Percentiles rank a stretch among this genome's conserved stretches.
Conservation (phyloP, 768 basidiomycete genomes). For the Mycena olivaceomarginata region DNA sequence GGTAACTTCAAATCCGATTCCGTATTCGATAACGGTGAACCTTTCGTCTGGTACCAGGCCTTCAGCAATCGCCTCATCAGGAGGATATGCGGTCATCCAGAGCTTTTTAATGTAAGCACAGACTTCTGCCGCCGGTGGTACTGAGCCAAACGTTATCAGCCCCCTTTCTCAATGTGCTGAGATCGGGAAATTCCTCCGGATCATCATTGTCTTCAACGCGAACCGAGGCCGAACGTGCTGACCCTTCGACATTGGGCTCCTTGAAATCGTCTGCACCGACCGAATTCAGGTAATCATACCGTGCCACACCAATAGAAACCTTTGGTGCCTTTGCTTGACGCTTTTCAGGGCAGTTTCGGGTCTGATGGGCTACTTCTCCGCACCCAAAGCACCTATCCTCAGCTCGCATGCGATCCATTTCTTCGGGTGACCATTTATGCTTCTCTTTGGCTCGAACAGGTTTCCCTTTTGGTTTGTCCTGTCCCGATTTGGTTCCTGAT, state of each 20-base stretch:
- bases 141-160: conserved; percentile 7
- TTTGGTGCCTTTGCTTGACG: conserved; percentile 39
- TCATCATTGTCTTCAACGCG: background rate
- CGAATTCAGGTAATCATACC: conserved; percentile 25
- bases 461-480: background rate
- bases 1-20: conserved; percentile 13
- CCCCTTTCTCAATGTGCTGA: background rate
- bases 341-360: conserved; percentile 44
- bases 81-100: conserved; percentile 23
- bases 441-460: background rate
- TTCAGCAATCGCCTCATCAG: conserved; percentile 8
- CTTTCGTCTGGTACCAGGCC: conserved; percentile 16
- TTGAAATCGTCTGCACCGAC: background rate
- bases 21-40: conserved; percentile 22
- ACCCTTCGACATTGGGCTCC: background rate
- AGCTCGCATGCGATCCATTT: conserved; percentile 35
- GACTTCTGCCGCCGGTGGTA: background rate
- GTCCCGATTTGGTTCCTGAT: background rate
- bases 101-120: conserved; percentile 24
- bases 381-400: conserved; percentile 49
- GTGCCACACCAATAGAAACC: conserved; percentile 5
- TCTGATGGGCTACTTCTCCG: conserved; percentile 46
- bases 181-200: background rate
- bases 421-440: conserved; percentile 30
- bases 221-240: background rate